These are phyloP conservation scores for Cutaneotrichosporon sp. DNA, from an alignment of 1,284 basidiomycete species.

Conservation along the genomic window DNA sequence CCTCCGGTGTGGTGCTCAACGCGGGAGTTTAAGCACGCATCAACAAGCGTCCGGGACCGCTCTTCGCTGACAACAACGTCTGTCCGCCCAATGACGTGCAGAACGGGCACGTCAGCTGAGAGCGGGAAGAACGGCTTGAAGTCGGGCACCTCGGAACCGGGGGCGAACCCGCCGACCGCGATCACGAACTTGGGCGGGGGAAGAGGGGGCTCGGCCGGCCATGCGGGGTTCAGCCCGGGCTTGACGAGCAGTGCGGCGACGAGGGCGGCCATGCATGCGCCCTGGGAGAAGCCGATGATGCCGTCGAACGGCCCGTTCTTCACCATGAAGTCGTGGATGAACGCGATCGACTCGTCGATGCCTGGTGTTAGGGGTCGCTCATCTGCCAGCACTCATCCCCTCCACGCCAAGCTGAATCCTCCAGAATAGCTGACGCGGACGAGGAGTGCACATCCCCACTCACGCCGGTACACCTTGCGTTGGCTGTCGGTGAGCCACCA, in stretches of 20 bases:
- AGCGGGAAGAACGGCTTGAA: slow-evolving; percentile 52
- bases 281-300: slow-evolving; percentile 80
- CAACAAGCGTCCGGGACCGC: slow-evolving; percentile 59
- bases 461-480: slow-evolving; percentile 47
- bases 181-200: slow-evolving; percentile 61
- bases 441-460: slow-evolving; percentile 12
- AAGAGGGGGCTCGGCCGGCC: slow-evolving; percentile 60
- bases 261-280: slow-evolving; percentile 71
- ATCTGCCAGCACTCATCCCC: too few relatives aligned
- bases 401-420: too few relatives aligned
- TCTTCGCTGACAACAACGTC: slow-evolving; percentile 76
- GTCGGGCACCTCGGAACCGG: slow-evolving; percentile 41
- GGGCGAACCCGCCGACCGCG: slow-evolving; percentile 52
- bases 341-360: slow-evolving; percentile 57
- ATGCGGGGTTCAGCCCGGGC: slow-evolving; percentile 59
- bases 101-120: slow-evolving; percentile 58
- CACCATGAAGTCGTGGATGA: slow-evolving; percentile 49
- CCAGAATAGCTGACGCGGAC: slow-evolving; percentile 7
- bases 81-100: slow-evolving; percentile 73
- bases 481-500: slow-evolving; percentile 66
- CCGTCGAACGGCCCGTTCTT: slow-evolving; percentile 55
- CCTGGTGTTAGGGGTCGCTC: slow-evolving; percentile 50
- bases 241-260: slow-evolving; percentile 63
- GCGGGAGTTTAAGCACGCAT: slow-evolving; percentile 52
- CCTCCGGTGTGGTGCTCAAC: slow-evolving; percentile 50